Evolutionary conservation across 352 stramenopile genomes (phyloP).

Genomic region (Phytophthora tubulina): DNA sequence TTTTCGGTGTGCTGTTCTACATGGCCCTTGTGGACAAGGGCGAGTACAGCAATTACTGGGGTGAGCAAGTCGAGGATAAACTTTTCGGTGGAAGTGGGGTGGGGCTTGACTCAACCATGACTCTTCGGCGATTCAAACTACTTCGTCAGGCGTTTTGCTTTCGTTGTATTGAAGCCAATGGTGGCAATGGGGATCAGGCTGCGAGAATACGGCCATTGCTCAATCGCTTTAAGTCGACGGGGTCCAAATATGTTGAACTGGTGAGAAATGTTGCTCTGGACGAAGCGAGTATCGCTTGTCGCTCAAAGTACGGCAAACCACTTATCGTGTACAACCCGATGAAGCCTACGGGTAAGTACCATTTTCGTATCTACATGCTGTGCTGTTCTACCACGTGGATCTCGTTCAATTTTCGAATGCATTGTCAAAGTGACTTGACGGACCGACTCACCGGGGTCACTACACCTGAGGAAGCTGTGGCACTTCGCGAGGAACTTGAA

Average conservation of each 20-base stretch:
- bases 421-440: no score
- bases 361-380: slow-evolving; percentile 44
- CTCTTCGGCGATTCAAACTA: slow-evolving; percentile 27
- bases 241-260: not conserved
- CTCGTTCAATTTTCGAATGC: no score
- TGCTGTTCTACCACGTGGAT: slow-evolving; percentile 26
- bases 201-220: slow-evolving; percentile 2
- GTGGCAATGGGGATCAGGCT: not conserved
- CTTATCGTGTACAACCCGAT: slow-evolving; percentile 14
- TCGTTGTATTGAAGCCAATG: not conserved
- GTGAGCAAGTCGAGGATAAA: slow-evolving; percentile 28
- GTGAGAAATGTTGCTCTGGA: slow-evolving; percentile 8
- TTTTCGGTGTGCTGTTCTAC: slow-evolving; percentile 45
- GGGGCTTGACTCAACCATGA: slow-evolving; percentile 32
- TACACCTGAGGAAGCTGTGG: no score
- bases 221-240: not conserved
- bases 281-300: not conserved
- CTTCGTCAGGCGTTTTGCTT: slow-evolving; percentile 35
- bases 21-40: slow-evolving; percentile 33
- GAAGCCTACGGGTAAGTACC: slow-evolving; percentile 45
- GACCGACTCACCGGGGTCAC: no score
- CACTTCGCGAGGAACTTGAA: no score
- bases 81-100: slow-evolving; percentile 19
- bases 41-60: slow-evolving; percentile 45
- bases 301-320: slow-evolving; percentile 16